Evolutionary conservation across 2,329 filamentous ascomycete species (phyloP).

Genomic region (Drechslera avenae): DNA sequence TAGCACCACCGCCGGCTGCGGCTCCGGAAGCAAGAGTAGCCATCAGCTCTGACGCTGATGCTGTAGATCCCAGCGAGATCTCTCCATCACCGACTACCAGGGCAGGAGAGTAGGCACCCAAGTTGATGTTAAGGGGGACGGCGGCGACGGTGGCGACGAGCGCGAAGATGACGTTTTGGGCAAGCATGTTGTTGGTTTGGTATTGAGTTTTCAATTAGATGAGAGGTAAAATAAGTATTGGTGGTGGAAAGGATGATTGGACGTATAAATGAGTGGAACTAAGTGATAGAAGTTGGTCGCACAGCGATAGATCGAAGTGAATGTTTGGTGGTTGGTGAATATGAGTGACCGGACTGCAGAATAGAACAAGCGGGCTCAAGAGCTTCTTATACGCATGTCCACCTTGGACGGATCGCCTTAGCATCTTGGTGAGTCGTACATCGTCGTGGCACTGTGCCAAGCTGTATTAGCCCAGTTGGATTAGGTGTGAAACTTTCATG

Average conservation of each 20-base stretch:
- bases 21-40: slow-evolving; percentile 53
- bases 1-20: slow-evolving; percentile 23
- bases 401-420: slow-evolving; percentile 12
- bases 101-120: slow-evolving; percentile 58
- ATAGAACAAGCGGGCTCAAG: slow-evolving; percentile 31
- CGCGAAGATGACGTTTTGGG: slow-evolving; percentile 45
- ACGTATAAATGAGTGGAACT: slow-evolving; percentile 19
- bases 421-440: slow-evolving; percentile 10
- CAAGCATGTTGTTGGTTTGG: slow-evolving; percentile 43
- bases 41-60: slow-evolving; percentile 52
- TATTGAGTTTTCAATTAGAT: slow-evolving; percentile 24
- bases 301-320: slow-evolving; percentile 42
- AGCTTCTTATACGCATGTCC: slow-evolving; percentile 35
- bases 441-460: slow-evolving; percentile 35
- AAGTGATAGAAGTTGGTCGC: slow-evolving; percentile 33
- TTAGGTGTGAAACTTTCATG: slow-evolving; percentile 48
- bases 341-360: slow-evolving; percentile 48
- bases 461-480: slow-evolving; percentile 37
- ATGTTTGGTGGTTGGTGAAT: slow-evolving; percentile 35
- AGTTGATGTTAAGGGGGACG: slow-evolving; percentile 59
- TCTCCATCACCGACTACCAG: slow-evolving; percentile 61
- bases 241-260: slow-evolving; percentile 17
- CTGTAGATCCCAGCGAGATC: slow-evolving; percentile 54
- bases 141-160: slow-evolving; percentile 46
- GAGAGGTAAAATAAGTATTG: slow-evolving; percentile 9